Evolutionary conservation across 2,329 filamentous ascomycete genomes (phyloP).

Genomic region (Colletotrichum sp.): DNA sequence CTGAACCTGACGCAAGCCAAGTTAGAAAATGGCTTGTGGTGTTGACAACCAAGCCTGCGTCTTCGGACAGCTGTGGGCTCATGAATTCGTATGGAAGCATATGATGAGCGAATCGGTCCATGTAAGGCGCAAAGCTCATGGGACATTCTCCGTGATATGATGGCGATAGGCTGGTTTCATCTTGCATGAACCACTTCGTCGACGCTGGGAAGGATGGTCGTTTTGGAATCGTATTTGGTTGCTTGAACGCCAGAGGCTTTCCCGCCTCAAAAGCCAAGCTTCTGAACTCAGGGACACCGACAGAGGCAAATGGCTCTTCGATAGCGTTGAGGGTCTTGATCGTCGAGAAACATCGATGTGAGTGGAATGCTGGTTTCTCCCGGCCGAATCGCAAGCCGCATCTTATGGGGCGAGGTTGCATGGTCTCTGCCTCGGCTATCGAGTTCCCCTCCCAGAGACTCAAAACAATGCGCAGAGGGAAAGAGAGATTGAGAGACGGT

Average conservation of each 20-base stretch:
- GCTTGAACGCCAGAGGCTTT: conserved; percentile 23
- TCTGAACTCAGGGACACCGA: conserved; percentile 9
- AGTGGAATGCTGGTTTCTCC: neutral
- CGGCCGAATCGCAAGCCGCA: neutral
- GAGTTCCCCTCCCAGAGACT: neutral
- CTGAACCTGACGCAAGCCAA: conserved; percentile 19
- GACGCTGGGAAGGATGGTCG: conserved; percentile 25
- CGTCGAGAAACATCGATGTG: neutral
- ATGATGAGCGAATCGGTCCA: conserved; percentile 24
- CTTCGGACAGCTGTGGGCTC: conserved; percentile 23
- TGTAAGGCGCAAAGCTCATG: conserved; percentile 7
- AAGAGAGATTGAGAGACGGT: neutral
- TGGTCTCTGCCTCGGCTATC: neutral
- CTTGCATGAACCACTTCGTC: conserved; percentile 30
- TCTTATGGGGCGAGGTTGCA: neutral
- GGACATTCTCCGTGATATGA: neutral
- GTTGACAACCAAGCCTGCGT: neutral
- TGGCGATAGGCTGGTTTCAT: neutral
- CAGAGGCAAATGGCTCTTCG: neutral
- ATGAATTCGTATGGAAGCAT: conserved; percentile 32
- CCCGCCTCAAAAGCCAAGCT: neutral
- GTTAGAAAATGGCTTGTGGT: conserved; percentile 9
- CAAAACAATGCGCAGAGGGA: neutral
- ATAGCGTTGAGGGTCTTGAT: neutral
- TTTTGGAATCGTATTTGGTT: conserved; percentile 21